A percentile compares a stretch with the other conserved stretches of the same genome.
These are phyloP conservation scores for Spathaspora gorwiae DNA, from an alignment of 805 yeast species.

Conservation along the genomic window DNA sequence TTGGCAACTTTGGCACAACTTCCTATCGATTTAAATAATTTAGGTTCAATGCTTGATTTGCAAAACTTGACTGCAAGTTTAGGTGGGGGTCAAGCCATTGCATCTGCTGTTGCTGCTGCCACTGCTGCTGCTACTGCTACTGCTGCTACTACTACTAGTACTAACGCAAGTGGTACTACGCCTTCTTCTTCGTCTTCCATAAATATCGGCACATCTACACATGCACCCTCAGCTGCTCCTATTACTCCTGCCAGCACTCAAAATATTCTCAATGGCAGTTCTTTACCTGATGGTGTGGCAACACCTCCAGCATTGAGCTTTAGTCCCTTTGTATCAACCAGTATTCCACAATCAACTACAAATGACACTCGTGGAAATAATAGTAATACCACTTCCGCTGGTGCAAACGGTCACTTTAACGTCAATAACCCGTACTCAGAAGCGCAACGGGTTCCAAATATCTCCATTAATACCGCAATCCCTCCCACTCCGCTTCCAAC, in stretches of 20 bases:
- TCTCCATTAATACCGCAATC: slow-evolving; percentile 18
- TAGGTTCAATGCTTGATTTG: slow-evolving; percentile 26
- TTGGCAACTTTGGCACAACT: slow-evolving; percentile 41
- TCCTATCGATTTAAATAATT: slow-evolving; percentile 35
- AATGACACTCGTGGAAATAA: neutral
- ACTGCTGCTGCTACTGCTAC: neutral
- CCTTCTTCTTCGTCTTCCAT: slow-evolving; percentile 6
- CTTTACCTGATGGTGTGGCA: neutral
- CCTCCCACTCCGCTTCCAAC: slow-evolving; percentile 2
- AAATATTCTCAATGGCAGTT: neutral
- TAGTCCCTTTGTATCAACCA: neutral
- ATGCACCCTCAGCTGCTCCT: slow-evolving; percentile 6
- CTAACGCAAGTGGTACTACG: slow-evolving; percentile 1
- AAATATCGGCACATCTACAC: neutral
- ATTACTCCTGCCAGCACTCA: slow-evolving; percentile 5
- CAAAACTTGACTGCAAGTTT: slow-evolving; percentile 7
- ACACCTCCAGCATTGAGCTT: neutral
- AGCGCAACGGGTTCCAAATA: slow-evolving; percentile 10
- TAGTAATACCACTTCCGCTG: neutral
- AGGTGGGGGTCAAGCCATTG: slow-evolving; percentile 1
- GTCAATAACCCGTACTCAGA: neutral
- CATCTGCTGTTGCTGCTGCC: neutral
- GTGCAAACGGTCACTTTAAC: neutral
- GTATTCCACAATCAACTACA: neutral
- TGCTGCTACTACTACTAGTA: neutral